These are phyloP conservation scores for Curvularia spicifera DNA, from an alignment of 2,329 filamentous ascomycete genomes.

Conservation along the genomic window DNA sequence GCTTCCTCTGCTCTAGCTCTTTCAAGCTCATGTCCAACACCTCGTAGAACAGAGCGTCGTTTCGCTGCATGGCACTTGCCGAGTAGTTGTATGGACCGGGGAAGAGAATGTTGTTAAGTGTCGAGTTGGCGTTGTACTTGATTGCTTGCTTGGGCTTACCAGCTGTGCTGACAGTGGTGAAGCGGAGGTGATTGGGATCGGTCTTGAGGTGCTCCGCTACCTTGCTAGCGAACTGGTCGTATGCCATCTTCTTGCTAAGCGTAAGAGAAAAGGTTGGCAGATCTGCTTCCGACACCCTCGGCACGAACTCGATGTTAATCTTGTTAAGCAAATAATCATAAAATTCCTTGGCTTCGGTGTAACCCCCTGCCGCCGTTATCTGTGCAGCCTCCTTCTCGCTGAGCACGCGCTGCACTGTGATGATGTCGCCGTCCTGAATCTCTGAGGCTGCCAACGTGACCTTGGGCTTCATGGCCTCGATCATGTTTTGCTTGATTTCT, in stretches of 20 bases:
- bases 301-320: slow-evolving; percentile 77
- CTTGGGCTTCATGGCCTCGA: slow-evolving; percentile 91
- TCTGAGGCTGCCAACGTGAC: slow-evolving; percentile 88
- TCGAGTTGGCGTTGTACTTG: slow-evolving; percentile 73
- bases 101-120: slow-evolving; percentile 78
- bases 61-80: slow-evolving; percentile 69
- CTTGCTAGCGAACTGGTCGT: slow-evolving; percentile 84
- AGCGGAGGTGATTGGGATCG: slow-evolving; percentile 85
- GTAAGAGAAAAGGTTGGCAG: slow-evolving; percentile 75
- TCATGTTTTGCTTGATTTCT: slow-evolving; percentile 98
- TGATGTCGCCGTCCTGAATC: slow-evolving; percentile 94
- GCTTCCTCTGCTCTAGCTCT: slow-evolving; percentile 92
- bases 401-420: slow-evolving; percentile 82
- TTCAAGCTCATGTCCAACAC: slow-evolving; percentile 92
- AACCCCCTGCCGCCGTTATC: slow-evolving; percentile 52
- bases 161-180: slow-evolving; percentile 83
- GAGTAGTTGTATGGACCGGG: slow-evolving; percentile 73
- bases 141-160: slow-evolving; percentile 80
- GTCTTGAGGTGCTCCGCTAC: slow-evolving; percentile 79
- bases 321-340: slow-evolving; percentile 94
- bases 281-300: slow-evolving; percentile 64
- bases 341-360: slow-evolving; percentile 77
- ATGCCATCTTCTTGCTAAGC: slow-evolving; percentile 86
- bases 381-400: slow-evolving; percentile 54
- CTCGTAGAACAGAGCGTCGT: slow-evolving; percentile 88